A percentile compares a stretch with the other conserved stretches of the same genome.
Evolutionary conservation across 176 grass and related monocot genomes (phyloP).

Genomic region (Metroxylon sagu): DNA sequence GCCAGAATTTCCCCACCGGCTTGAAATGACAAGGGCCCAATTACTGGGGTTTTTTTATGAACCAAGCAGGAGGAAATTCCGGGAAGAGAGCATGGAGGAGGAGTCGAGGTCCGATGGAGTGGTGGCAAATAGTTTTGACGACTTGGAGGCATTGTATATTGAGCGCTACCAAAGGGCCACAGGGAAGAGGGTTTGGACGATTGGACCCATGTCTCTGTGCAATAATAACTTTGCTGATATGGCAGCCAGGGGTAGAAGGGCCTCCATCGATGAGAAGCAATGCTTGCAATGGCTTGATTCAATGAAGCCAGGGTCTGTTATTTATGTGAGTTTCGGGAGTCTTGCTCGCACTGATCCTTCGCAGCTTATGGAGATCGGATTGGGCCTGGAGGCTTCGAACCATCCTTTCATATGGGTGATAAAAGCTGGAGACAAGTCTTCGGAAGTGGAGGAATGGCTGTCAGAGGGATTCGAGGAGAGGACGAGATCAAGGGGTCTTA

Average conservation of each 20-base stretch:
- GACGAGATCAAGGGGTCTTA: constrained; percentile 1
- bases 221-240: background rate
- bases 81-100: constrained; percentile 15
- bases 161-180: constrained; percentile 21
- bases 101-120: constrained; percentile 28
- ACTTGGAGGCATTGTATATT: constrained; percentile 39
- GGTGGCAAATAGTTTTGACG: constrained; percentile 55
- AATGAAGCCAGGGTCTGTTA: constrained; percentile 36
- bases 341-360: constrained; percentile 21
- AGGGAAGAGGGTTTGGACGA: constrained; percentile 38
- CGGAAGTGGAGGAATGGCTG: background rate
- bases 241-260: constrained; percentile 21
- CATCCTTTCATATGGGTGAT: background rate
- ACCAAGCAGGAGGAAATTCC: constrained; percentile 17
- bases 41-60: background rate
- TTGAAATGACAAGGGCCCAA: constrained; percentile 36
- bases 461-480: background rate
- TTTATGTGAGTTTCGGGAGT: constrained; percentile 73
- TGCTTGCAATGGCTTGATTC: constrained; percentile 57
- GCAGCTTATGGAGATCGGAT: constrained; percentile 59
- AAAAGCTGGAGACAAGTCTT: background rate
- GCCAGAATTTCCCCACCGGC: constrained; percentile 31
- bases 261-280: constrained; percentile 34
- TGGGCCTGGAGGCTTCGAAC: constrained; percentile 22
- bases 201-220: constrained; percentile 40